These are phyloP conservation scores for Effrenium voratum DNA, from an alignment of 73 alveolate genomes.

Conservation along the genomic window DNA sequence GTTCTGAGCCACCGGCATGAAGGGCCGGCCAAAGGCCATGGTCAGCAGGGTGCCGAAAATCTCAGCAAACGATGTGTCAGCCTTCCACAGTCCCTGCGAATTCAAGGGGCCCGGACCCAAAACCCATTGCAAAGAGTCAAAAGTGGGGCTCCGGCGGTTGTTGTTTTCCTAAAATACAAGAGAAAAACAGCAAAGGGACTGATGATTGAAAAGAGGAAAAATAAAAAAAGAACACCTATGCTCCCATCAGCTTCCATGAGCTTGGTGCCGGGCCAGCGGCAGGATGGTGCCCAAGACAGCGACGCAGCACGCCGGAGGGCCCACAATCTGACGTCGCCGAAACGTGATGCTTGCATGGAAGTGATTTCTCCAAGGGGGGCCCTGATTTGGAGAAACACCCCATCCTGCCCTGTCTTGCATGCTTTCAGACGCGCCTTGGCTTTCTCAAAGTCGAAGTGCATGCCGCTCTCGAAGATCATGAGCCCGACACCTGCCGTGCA, in stretches of 20 bases:
- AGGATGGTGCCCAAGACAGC: conserved; percentile 64
- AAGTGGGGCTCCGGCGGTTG: too few species aligned
- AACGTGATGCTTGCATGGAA: neutral
- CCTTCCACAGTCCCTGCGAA: too few species aligned
- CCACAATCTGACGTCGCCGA: conserved; percentile 24
- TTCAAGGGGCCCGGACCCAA: too few species aligned
- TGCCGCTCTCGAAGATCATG: conserved; percentile 91
- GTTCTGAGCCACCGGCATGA: conserved; percentile 16
- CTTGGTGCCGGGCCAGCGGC: conserved; percentile 34
- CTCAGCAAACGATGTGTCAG: too few species aligned
- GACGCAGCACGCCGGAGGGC: conserved; percentile 60
- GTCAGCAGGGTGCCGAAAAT: conserved; percentile 45
- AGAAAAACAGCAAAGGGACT: too few species aligned
- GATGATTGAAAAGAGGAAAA: too few species aligned
- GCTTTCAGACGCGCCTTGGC: conserved; percentile 28
- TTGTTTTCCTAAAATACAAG: too few species aligned
- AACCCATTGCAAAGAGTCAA: too few species aligned
- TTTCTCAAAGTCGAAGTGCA: conserved; percentile 92
- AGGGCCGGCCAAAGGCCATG: conserved; percentile 46
- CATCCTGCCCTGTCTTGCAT: neutral
- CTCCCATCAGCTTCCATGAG: neutral
- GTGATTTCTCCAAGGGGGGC: neutral
- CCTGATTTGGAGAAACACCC: neutral
- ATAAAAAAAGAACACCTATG: too few species aligned
- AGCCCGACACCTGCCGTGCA: conserved; percentile 86